Base-by-base conservation (phyloP, 768 basidiomycete genomes). In the Podaxis rugospora region DNA sequence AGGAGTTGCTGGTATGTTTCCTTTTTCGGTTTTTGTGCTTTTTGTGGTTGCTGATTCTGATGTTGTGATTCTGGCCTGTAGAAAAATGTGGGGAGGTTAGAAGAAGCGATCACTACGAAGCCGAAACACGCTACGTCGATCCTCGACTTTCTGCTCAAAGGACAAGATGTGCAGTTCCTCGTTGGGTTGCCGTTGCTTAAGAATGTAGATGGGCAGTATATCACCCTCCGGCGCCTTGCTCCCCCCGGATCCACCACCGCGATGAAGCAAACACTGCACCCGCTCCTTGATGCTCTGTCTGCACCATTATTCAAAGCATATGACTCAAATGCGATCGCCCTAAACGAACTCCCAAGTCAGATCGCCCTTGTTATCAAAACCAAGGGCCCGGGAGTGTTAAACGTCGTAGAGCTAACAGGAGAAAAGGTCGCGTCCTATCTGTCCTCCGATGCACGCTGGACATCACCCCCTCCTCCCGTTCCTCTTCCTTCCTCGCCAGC, bases 181-280 rank as follows among this genome's bases (percentile, higher is more conserved):
- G 61, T 74, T 18, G 74, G 71, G 1, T 65, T 82, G 1, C 79
- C 78, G 0, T 54, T 82, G n/a, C 49, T 81, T n/a, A 71, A 71
- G 1, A 61, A 72, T 1, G 64, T 73, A 0, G 68, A 66, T 7
- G 72, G 69, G 4, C 55, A 62, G 7, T 56, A 47, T 13, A 53
- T 74, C 14, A 62, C 74, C 5, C 68, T 76, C 13, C 61, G 27
- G n/a, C 44, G 35, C 40, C 46, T 59, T 14, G 47, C n/a, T 2
- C 27, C 18, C 18, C 28, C 28, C 10, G 32, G 32, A 32, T 32
- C 57, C 40, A 32, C 35, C 23, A 37, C 13, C 50, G 53, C 11
- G 5, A 54, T 25, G 35, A 42, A 4, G 39, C 42, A 61, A 18
- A 61, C 18, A 1, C 53, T 57, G 0, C 66, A 71, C 53, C 71